Conservation (phyloP, 805 yeast genomes). For the Saturnispora galanensis region DNA sequence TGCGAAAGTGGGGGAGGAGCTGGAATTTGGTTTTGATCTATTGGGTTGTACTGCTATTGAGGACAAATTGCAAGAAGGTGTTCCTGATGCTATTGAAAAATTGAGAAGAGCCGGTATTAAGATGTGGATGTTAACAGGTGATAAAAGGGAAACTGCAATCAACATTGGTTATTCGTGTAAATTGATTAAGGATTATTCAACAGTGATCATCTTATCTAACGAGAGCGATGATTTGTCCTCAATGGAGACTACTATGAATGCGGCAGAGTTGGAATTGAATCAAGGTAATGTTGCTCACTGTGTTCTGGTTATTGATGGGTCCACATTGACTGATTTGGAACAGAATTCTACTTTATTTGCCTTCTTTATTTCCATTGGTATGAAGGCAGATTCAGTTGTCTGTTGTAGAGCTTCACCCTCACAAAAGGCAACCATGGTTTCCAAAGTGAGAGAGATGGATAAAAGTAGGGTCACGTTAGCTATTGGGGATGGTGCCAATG, state of each 20-base stretch:
- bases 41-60: conserved; percentile 96
- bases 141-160: conserved; percentile 95
- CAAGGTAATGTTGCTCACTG: conserved; percentile 81
- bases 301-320: conserved; percentile 94
- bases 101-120: conserved; percentile 87
- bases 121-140: conserved; percentile 98
- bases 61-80: conserved; percentile 95
- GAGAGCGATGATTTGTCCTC: conserved; percentile 12
- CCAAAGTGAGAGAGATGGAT: conserved; percentile 62
- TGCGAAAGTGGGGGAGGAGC: conserved; percentile 58
- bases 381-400: conserved; percentile 80
- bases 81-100: conserved; percentile 87
- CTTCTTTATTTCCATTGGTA: conserved; percentile 74
- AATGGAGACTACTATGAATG: conserved; percentile 47
- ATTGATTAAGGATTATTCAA: conserved; percentile 84
- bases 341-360: conserved; percentile 61
- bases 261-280: conserved; percentile 64
- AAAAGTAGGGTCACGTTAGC: conserved; percentile 77
- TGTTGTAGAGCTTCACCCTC: conserved; percentile 97
- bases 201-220: conserved; percentile 57
- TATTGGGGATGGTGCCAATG: conserved; percentile 98
- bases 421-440: conserved; percentile 87
- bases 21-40: conserved; percentile 62
- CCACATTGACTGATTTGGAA: conserved; percentile 66
- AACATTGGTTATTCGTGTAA: conserved; percentile 94